Evolutionary conservation across 202 grass and related monocot species (phyloP), one percentile per base, ranked within the genome.

Genomic region (Panicum hallii): DNA sequence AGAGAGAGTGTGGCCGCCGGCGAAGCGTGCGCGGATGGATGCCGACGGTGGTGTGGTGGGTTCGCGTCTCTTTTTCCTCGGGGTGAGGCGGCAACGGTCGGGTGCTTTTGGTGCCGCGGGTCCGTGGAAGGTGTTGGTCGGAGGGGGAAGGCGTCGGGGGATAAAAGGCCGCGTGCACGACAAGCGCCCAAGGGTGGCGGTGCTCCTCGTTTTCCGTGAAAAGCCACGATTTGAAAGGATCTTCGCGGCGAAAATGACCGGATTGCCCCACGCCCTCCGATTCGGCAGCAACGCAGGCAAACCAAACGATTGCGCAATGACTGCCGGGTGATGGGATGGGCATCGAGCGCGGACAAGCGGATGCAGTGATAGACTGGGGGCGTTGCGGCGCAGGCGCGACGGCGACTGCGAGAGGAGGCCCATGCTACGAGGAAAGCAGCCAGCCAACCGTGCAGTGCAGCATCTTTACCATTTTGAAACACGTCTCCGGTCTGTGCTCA

Each of bases 141-240:
- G 84, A 89, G 78, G 54, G 63, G 41, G 40, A 79, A 42, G 80
- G 66, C 40, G 86, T 56, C 36, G 87, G 61, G 55, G 34, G 79
- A 58, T 79, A 79, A 82, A 85, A 69, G 60, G 43, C 19, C 62
- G 12, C 63, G 63, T 55, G 68, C 79, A 30, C 52, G 81, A 44
- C 75, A 70, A 78, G 63, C 16, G 67, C 36, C 0, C 4, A 17
- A 50, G 63, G 77, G 54, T 44, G 68, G 74, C 52, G 67, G 79
- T 82, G 82, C 68, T 46, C 61, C 90, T 95, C 74, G 86, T 80
- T 83, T 91, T 93, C 88, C 87, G 93, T 80, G 89, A 46, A 87
- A 89, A 62, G 81, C 62, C 47, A 75, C 69, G 74, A 87, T 91
- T 95, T 95, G 88, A 95, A 93, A 93, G 88, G 83, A 87, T 89